Evolutionary conservation across 805 yeast genomes (phyloP).

Genomic region (Kluyveromyces dobzhanskii): DNA sequence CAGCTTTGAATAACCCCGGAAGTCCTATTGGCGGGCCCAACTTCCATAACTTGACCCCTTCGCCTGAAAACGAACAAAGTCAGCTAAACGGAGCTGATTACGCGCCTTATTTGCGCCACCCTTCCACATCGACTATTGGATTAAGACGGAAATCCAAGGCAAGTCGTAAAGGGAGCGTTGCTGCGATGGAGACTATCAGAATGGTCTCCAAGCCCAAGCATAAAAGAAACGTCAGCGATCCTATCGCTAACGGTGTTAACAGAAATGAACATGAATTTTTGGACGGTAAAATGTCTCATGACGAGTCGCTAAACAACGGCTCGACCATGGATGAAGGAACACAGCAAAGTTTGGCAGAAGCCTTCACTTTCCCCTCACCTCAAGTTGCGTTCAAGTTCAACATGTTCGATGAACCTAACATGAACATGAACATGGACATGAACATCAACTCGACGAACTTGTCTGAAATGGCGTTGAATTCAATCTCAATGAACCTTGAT

Average conservation of each 20-base stretch:
- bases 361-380: conserved; percentile 6
- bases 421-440: conserved; percentile 5
- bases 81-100: not conserved
- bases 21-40: not conserved
- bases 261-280: not conserved
- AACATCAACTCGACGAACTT: conserved; percentile 4
- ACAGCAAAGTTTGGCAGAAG: conserved; percentile 1
- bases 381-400: conserved; percentile 11
- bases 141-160: conserved; percentile 1
- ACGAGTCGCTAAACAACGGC: not conserved
- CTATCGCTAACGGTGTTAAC: not conserved
- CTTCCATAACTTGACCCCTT: conserved; percentile 1
- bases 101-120: not conserved
- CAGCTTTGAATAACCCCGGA: conserved; percentile 8
- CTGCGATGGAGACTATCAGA: not conserved
- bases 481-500: conserved; percentile 1
- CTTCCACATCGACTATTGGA: conserved; percentile 1
- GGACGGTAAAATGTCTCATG: not conserved
- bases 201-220: conserved; percentile 3
- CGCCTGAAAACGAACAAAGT: not conserved
- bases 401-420: conserved; percentile 8
- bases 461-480: conserved; percentile 3
- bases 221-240: conserved; percentile 2
- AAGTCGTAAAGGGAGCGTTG: conserved; percentile 3
- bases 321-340: not conserved